Percentiles rank a stretch among this genome's conserved stretches.
Evolutionary conservation across 2,329 filamentous ascomycete genomes (phyloP).

Genomic region (Pleomassaria siparia): DNA sequence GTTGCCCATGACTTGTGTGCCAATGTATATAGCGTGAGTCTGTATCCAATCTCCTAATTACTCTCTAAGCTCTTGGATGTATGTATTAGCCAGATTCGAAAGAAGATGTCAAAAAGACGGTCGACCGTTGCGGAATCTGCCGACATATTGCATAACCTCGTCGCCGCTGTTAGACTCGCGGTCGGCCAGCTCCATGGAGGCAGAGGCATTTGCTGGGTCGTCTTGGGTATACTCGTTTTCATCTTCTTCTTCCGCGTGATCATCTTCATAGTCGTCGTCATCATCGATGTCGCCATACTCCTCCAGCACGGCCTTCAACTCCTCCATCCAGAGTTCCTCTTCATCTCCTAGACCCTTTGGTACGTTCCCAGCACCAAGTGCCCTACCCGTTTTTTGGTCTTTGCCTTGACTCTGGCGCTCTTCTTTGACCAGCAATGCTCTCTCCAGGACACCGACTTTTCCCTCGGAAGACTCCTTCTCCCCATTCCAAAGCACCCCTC

Average conservation of each 20-base stretch:
- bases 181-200: no score
- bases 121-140: no score
- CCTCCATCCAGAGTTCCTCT: constrained; percentile 28
- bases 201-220: neutral
- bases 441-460: constrained; percentile 30
- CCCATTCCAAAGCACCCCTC: constrained; percentile 5
- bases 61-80: no score
- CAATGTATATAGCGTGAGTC: no score
- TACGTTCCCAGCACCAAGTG: constrained; percentile 16
- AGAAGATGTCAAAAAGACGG: no score
- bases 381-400: constrained; percentile 6
- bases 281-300: constrained; percentile 15
- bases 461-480: constrained; percentile 1
- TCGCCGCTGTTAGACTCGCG: neutral
- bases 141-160: no score
- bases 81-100: no score
- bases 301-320: constrained; percentile 12
- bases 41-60: no score
- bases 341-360: constrained; percentile 8
- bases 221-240: neutral
- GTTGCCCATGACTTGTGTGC: no score
- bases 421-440: constrained; percentile 26
- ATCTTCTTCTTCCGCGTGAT: no score
- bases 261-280: neutral
- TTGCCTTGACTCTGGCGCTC: constrained; percentile 1